A percentile compares a stretch with the other conserved stretches of the same genome.
These are phyloP conservation scores for Tylopilus plumbeoviolaceoides DNA, from an alignment of 768 basidiomycete species.

Conservation along the genomic window DNA sequence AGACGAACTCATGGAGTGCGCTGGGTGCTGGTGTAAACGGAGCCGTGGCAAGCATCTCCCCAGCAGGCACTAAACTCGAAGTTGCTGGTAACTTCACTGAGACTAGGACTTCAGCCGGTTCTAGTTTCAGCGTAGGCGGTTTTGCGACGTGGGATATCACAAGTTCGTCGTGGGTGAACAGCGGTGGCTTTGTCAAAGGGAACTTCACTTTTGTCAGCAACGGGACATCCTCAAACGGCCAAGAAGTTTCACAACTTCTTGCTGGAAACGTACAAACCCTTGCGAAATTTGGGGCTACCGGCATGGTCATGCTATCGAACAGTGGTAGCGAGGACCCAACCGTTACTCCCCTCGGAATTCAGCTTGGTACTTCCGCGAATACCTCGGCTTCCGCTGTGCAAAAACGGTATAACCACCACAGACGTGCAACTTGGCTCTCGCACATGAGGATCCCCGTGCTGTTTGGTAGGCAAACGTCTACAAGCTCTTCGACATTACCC, in stretches of 20 bases:
- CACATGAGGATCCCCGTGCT: constrained; percentile 41
- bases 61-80: constrained; percentile 49
- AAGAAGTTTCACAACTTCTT: constrained; percentile 50
- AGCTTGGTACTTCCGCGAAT: constrained; percentile 43
- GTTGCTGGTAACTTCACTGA: constrained; percentile 75
- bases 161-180: constrained; percentile 62
- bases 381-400: constrained; percentile 29
- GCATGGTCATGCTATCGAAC: constrained; percentile 75
- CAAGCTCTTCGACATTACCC: constrained; percentile 51
- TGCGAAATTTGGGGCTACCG: constrained; percentile 66
- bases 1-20: constrained; percentile 59
- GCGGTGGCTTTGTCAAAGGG: constrained; percentile 70
- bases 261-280: constrained; percentile 63
- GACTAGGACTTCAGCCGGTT: constrained; percentile 34
- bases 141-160: constrained; percentile 72
- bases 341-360: constrained; percentile 58
- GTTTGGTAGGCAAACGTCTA: constrained; percentile 48
- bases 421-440: constrained; percentile 47
- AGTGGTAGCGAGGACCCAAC: constrained; percentile 51
- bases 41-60: constrained; percentile 55
- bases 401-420: constrained; percentile 38
- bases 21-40: constrained; percentile 78
- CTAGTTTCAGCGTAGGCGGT: constrained; percentile 46
- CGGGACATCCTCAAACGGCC: constrained; percentile 45
- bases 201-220: constrained; percentile 68